A percentile compares a stretch with the other conserved stretches of the same genome.
Conservation (phyloP, 257 asterid species). For the Solanum arcanum region DNA sequence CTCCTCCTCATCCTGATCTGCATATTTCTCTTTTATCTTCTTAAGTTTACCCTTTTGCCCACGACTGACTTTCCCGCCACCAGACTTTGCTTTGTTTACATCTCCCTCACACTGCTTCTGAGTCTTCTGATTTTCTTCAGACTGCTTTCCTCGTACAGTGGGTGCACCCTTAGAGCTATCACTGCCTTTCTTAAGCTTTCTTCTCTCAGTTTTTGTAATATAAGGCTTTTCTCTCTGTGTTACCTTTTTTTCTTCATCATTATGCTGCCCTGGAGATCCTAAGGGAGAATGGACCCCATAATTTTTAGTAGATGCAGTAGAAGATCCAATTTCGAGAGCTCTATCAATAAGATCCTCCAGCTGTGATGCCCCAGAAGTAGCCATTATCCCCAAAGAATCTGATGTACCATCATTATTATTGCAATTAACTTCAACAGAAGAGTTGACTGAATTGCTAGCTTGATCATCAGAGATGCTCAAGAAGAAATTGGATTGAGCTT, state of each 20-base stretch:
- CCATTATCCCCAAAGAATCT: conserved; percentile 23
- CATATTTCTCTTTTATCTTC: conserved; percentile 96
- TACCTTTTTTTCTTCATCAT: conserved; percentile 22
- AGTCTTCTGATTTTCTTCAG: conserved; percentile 18
- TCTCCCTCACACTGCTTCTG: conserved; percentile 22
- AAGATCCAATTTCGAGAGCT: conserved; percentile 91
- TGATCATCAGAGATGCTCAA: conserved; percentile 16
- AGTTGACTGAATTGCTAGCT: conserved; percentile 13
- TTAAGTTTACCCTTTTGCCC: conserved; percentile 89
- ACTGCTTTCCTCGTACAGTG: conserved; percentile 21
- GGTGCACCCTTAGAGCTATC: conserved; percentile 25
- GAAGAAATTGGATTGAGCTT: conserved; percentile 12
- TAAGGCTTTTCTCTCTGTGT: conserved; percentile 69
- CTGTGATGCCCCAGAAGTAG: conserved; percentile 34
- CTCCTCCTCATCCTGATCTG: conserved; percentile 98
- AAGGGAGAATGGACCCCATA: conserved; percentile 46
- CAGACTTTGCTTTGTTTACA: conserved; percentile 24
- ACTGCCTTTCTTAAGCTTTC: conserved; percentile 83
- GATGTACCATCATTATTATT: conserved; percentile 10
- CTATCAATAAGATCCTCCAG: conserved; percentile 85
- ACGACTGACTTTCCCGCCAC: conserved; percentile 58
- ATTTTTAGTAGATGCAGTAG: conserved; percentile 43
- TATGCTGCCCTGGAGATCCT: conserved; percentile 23
- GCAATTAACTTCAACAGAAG: conserved; percentile 19
- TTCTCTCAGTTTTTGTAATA: conserved; percentile 85